phyloP scores from a whole-genome alignment of 2,329 filamentous ascomycete species.

The Myrmaecium sp. region DNA sequence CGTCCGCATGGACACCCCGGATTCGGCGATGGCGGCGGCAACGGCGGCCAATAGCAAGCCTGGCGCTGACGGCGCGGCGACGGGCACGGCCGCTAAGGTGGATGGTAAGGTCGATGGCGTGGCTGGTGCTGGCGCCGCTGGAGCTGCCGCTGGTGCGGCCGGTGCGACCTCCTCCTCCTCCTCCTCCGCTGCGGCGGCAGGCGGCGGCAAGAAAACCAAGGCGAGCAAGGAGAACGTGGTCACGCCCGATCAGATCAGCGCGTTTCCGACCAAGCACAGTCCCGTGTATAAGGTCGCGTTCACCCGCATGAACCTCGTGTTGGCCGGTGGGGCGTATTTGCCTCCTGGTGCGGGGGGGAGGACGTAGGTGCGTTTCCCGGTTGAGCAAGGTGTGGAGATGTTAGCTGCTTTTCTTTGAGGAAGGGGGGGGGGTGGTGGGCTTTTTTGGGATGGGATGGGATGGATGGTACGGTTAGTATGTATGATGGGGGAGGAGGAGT shows the following conservation, averaged over 20 bases:
- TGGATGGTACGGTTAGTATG: too few relatives aligned
- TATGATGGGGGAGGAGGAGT: too few relatives aligned
- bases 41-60: constrained; percentile 41
- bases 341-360: too few relatives aligned
- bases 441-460: too few relatives aligned
- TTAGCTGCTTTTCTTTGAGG: too few relatives aligned
- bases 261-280: constrained; percentile 90
- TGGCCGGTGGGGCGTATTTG: constrained; percentile 61
- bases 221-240: constrained; percentile 81
- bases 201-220: constrained; percentile 35
- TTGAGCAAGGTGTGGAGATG: too few relatives aligned
- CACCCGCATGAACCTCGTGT: constrained; percentile 84
- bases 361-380: too few relatives aligned
- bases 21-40: constrained; percentile 15
- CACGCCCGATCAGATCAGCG: constrained; percentile 82
- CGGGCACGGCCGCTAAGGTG: constrained; percentile 26
- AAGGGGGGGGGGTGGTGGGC: too few relatives aligned
- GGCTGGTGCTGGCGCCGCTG: constrained; percentile 28
- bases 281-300: constrained; percentile 88
- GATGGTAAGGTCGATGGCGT: constrained; percentile 35
- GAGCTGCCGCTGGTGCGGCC: constrained; percentile 14
- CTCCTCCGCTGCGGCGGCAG: constrained; percentile 4
- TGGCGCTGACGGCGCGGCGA: constrained; percentile 30
- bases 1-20: constrained; percentile 51
- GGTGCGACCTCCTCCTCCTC: constrained; percentile 7